Conservation (phyloP, 805 yeast species). For the Lipomyces spencermartinsiae region DNA sequence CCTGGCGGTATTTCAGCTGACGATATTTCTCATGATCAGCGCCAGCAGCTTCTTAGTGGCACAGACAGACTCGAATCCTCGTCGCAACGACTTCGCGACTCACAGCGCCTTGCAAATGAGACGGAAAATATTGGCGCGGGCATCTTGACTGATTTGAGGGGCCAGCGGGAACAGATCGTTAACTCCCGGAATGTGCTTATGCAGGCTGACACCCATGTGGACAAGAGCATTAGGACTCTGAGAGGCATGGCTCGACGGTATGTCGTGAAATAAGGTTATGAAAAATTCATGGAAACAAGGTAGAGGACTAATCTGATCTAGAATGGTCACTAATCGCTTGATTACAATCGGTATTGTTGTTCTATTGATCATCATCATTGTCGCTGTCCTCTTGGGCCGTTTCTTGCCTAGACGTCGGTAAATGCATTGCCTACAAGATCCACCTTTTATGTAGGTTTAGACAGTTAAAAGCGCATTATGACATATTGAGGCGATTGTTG, state of each 20-base stretch:
- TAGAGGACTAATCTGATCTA: conserved; percentile 8
- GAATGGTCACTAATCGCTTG: conserved; percentile 34
- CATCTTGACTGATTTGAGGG: conserved; percentile 83
- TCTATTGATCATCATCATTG: conserved; percentile 32
- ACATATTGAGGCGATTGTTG: not conserved
- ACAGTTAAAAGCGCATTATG: not conserved
- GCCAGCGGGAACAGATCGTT: conserved; percentile 90
- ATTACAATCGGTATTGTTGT: conserved; percentile 36
- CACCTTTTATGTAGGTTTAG: not conserved
- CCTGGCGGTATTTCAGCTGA: conserved; percentile 40
- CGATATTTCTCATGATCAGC: conserved; percentile 63
- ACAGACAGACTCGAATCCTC: conserved; percentile 83
- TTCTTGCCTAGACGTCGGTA: conserved; percentile 31
- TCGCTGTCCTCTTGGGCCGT: conserved; percentile 33
- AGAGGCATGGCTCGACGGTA: conserved; percentile 81
- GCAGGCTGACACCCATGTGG: conserved; percentile 93
- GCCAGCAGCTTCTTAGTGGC: conserved; percentile 78
- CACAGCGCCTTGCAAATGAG: conserved; percentile 88
- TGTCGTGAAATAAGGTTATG: conserved; percentile 6
- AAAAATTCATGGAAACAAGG: not conserved
- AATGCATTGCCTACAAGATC: not conserved
- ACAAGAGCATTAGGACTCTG: conserved; percentile 82
- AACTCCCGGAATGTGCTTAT: conserved; percentile 77
- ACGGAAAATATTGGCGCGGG: conserved; percentile 92
- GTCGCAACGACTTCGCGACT: conserved; percentile 81